Evolutionary conservation across 164 flowering plant species (phyloP), one percentile per base, ranked within the genome.

Genomic region (Litsea cubeba): DNA sequence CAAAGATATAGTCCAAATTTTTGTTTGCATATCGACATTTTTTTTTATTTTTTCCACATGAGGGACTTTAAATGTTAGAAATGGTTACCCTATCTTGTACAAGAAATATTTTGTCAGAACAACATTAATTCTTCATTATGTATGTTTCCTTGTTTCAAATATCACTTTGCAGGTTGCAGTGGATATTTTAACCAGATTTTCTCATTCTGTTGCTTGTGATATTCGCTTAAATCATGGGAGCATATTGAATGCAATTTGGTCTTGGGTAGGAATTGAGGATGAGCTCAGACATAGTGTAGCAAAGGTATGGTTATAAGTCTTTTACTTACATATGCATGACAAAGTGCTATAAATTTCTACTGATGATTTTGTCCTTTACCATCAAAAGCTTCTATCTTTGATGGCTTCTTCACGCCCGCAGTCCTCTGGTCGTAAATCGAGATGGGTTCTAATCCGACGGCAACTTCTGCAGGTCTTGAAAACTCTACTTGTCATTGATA

Each of bases 221-320:
- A 89, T 95, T 81, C 97, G 90, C 74, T 75, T 95, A 63, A 95
- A 91, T 83, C 97, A 95, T 75, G 94, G 87, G 49, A 82, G 83
- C 77, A 81, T 95, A 71, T 79, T 91, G 76, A 94, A 93, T 58
- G 94, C 94, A 28, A 89, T 95, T 69, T 95, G 98, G 98, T 87
- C 88, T 22, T 95, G 98, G 98, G 77, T 83, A 63, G 98, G 98
- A 77, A 86, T 95, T 57, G 87, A 87, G 77, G 80, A 86, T 69
- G 93, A 88, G 77, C 87, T 83, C 51, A 87, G 95, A 72, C 87
- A 79, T 72, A 91, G 88, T 85, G 97, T 93, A 50, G 95, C 97
- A 65, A 92, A 91, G 97, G 98, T 93, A 83, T 64, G 63, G 28
- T 30, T 73, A 51, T 50, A 15, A 60, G 32, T 6, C 11, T 66